Conservation (phyloP, 257 asterid species). For the Nicotiana obtusifolia region DNA sequence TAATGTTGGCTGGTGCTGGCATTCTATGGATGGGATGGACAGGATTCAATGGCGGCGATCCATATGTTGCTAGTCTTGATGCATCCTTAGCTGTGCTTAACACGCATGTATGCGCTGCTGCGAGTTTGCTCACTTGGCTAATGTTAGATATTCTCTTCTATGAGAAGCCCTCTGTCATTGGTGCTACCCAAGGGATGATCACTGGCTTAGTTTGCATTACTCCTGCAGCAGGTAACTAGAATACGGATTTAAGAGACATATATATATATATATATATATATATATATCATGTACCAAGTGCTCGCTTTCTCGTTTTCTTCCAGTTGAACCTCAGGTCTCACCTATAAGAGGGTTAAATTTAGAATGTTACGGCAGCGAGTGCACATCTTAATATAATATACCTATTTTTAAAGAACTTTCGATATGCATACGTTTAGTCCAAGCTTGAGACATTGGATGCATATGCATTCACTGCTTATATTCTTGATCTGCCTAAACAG, state of each 20-base stretch:
- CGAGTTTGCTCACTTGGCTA: slow-evolving; percentile 76
- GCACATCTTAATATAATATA: background rate
- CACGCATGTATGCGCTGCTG: slow-evolving; percentile 63
- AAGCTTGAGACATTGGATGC: background rate
- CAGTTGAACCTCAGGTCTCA: background rate
- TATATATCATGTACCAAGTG: background rate
- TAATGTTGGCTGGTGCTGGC: slow-evolving; percentile 78
- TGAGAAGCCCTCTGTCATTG: slow-evolving; percentile 70
- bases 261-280: too few relatives aligned
- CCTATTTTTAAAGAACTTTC: background rate
- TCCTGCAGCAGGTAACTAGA: slow-evolving; percentile 64
- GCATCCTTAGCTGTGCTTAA: slow-evolving; percentile 73
- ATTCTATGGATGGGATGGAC: slow-evolving; percentile 89
- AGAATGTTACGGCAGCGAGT: background rate
- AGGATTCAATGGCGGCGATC: slow-evolving; percentile 83
- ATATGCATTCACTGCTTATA: background rate
- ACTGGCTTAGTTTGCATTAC: slow-evolving; percentile 86
- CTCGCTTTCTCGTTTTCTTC: background rate
- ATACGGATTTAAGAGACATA: background rate
- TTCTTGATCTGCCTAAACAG: background rate
- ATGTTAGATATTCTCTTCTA: slow-evolving; percentile 60
- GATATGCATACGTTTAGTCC: background rate
- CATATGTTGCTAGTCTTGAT: slow-evolving; percentile 56
- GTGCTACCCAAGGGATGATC: slow-evolving; percentile 84
- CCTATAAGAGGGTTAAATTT: background rate